These are phyloP conservation scores for Cucurbita pepo DNA, from an alignment of 306 rosid genomes.

Conservation along the genomic window DNA sequence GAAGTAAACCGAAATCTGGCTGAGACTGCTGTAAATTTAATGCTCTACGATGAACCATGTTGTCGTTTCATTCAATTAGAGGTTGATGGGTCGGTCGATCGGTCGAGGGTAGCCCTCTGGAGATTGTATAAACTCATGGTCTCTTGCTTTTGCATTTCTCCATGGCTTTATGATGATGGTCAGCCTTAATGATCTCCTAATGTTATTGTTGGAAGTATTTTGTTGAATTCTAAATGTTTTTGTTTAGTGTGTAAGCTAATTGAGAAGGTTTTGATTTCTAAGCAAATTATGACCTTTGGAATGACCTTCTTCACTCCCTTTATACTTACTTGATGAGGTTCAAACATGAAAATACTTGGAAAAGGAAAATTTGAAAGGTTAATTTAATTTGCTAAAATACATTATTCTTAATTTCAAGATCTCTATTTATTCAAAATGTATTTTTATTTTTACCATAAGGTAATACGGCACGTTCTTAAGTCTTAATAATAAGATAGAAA, in stretches of 20 bases:
- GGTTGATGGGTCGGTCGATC: background rate
- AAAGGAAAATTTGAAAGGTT: too few species aligned
- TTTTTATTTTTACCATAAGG: too few species aligned
- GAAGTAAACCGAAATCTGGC: conserved; percentile 41
- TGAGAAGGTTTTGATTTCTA: background rate
- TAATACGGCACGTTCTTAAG: too few species aligned
- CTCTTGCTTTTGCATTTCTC: background rate
- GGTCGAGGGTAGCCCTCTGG: background rate
- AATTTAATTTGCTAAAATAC: too few species aligned
- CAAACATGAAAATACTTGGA: too few species aligned
- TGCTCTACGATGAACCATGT: background rate
- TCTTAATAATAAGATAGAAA: too few species aligned
- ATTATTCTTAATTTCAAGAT: too few species aligned
- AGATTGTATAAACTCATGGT: background rate
- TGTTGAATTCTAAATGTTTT: background rate
- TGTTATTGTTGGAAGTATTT: background rate
- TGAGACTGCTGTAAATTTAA: conserved; percentile 13
- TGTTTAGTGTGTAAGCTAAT: background rate
- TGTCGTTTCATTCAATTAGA: background rate
- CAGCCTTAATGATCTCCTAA: background rate
- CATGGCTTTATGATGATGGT: background rate
- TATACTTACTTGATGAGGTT: too few species aligned
- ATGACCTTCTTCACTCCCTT: too few species aligned
- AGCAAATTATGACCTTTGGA: background rate
- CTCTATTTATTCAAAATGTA: too few species aligned